These are phyloP conservation scores for Diaporthe humulicola DNA, from an alignment of 2,329 filamentous ascomycete species.

Conservation along the genomic window DNA sequence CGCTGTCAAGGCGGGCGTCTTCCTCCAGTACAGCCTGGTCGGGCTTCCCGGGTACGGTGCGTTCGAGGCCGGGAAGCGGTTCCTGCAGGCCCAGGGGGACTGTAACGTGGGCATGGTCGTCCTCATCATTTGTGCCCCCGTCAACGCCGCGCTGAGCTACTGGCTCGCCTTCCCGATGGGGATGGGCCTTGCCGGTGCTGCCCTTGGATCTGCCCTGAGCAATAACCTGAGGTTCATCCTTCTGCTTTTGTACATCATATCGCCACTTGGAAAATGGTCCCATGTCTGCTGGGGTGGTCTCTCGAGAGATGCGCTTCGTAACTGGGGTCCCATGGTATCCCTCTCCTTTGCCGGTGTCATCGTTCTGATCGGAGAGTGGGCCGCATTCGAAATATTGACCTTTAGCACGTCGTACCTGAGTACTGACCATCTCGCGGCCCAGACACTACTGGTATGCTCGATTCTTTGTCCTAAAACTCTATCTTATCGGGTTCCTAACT, in stretches of 20 bases:
- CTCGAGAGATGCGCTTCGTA: slow-evolving; percentile 47
- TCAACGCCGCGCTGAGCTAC: slow-evolving; percentile 64
- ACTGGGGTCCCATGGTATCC: slow-evolving; percentile 55
- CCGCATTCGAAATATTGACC: slow-evolving; percentile 58
- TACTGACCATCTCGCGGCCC: slow-evolving; percentile 57
- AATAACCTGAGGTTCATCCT: slow-evolving; percentile 63
- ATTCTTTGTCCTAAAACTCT: background rate
- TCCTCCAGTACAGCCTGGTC: slow-evolving; percentile 61
- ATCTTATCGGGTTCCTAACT: background rate
- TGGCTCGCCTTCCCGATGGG: slow-evolving; percentile 57
- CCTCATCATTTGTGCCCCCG: slow-evolving; percentile 59
- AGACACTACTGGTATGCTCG: slow-evolving; percentile 51
- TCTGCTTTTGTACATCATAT: slow-evolving; percentile 59
- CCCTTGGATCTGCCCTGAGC: slow-evolving; percentile 62
- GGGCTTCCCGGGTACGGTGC: slow-evolving; percentile 66
- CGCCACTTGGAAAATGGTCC: slow-evolving; percentile 54
- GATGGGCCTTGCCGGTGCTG: slow-evolving; percentile 64
- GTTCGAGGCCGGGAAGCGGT: slow-evolving; percentile 67
- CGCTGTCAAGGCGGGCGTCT: slow-evolving; percentile 62
- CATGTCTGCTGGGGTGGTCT: slow-evolving; percentile 61
- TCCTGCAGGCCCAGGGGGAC: slow-evolving; percentile 67
- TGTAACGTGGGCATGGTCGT: slow-evolving; percentile 63
- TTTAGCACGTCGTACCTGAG: slow-evolving; percentile 60
- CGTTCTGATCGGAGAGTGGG: slow-evolving; percentile 58
- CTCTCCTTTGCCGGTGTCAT: slow-evolving; percentile 55